Evolutionary conservation across 805 yeast genomes (phyloP), one percentile per base, ranked within the genome.

Genomic region (Metschnikowia arizonensis): DNA sequence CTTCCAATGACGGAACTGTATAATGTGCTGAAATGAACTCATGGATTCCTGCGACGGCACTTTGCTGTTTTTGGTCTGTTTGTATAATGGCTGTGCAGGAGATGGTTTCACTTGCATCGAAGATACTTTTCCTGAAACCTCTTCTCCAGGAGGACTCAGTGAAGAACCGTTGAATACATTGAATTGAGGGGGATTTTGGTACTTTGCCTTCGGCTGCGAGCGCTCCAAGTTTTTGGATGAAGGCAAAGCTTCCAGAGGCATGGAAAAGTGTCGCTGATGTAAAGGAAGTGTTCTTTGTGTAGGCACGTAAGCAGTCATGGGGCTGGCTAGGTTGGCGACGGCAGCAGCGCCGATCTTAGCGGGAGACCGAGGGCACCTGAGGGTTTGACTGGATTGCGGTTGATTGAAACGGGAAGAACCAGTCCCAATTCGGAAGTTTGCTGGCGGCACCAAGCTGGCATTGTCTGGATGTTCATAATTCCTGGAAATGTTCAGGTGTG

Each of bases 261-360:
- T 65, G 2, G 75, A 71, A 42, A 60, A 66, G 52, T 70, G 73
- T 9, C 76, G 60, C 52, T 68, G 75, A 49, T 71, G 76, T 36
- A 44, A 37, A 3, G 58, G 56, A 7, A 54, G 41, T 6, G 58
- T 54, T 23, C 56, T 43, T 43, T 50, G 32, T 46, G 57, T 21
- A 47, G 58, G 53, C 28, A 63, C 56, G 52, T 64, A 64, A 1
- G 60, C 74, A 0, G 69, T 61, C 9, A 65, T 56, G 11, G 74
- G 75, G 14, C 63, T 59, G 5, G 70, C 62, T 32, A 69, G 50
- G 51, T 59, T 64, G 17, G 87, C 83, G 1, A 83, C 85, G 1
- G 88, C 88, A 18, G 74, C 77, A 1, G 88, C 88, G 0, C 90
- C 90, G 9, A 82, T 73, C 53, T 79, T 81, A 1, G 88, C 85